Conservation (phyloP, 768 basidiomycete genomes). For the Boletus bicolor region DNA sequence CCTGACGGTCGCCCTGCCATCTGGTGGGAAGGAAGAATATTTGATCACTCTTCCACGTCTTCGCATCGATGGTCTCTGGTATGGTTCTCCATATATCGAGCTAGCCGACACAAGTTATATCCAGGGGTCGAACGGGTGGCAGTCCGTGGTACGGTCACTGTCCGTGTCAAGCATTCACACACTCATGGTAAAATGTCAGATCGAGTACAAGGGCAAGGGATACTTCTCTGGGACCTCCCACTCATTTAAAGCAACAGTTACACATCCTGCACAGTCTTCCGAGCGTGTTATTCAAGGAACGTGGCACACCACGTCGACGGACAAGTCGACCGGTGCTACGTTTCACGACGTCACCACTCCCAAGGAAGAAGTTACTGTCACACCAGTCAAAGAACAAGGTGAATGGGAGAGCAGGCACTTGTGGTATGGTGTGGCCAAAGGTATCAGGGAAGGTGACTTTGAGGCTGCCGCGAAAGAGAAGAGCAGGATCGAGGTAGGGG, state of each 20-base stretch:
- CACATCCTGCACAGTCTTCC: slow-evolving; percentile 45
- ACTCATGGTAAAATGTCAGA: slow-evolving; percentile 44
- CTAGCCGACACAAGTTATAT: slow-evolving; percentile 82
- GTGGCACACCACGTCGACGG: slow-evolving; percentile 71
- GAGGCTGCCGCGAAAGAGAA: slow-evolving; percentile 89
- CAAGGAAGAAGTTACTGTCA: slow-evolving; percentile 73
- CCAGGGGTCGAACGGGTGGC: slow-evolving; percentile 58
- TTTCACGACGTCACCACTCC: slow-evolving; percentile 78
- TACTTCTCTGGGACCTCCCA: slow-evolving; percentile 94
- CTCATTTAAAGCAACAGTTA: slow-evolving; percentile 81
- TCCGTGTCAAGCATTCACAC: background rate
- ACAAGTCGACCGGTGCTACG: slow-evolving; percentile 38
- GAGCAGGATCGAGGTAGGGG: slow-evolving; percentile 78
- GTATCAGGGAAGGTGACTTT: slow-evolving; percentile 89
- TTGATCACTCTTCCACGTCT: slow-evolving; percentile 90
- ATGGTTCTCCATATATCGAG: slow-evolving; percentile 90
- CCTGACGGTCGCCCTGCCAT: slow-evolving; percentile 61
- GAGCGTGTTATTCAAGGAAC: slow-evolving; percentile 67
- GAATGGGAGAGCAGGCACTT: slow-evolving; percentile 85
- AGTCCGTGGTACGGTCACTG: slow-evolving; percentile 41
- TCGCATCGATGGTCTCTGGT: slow-evolving; percentile 92
- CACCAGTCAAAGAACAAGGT: slow-evolving; percentile 59
- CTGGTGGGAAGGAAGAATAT: slow-evolving; percentile 63
- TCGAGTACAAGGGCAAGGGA: slow-evolving; percentile 96
- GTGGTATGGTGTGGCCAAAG: slow-evolving; percentile 85